phyloP scores from a whole-genome alignment of 768 basidiomycete genomes.

The Hemileccinum rubropunctum region DNA sequence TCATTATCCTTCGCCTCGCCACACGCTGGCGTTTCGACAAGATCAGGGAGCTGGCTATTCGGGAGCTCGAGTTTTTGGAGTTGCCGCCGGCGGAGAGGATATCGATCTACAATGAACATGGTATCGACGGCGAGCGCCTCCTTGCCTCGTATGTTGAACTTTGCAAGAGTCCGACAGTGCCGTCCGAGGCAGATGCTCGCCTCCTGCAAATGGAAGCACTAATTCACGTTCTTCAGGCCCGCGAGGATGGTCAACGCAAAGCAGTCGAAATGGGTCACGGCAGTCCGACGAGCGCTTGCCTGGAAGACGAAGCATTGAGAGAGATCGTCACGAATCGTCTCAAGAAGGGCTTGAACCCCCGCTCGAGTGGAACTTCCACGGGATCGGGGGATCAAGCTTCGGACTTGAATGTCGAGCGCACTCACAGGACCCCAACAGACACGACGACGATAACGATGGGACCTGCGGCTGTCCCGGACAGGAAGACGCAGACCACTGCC shows the following conservation, averaged over 20 bases:
- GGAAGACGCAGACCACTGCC: neutral
- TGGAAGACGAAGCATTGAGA: conserved; percentile 30
- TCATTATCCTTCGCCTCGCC: conserved; percentile 50
- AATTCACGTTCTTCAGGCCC: conserved; percentile 49
- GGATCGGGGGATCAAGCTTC: conserved; percentile 18
- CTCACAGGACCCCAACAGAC: neutral
- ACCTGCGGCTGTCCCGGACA: conserved; percentile 13
- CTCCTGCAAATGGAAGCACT: conserved; percentile 55
- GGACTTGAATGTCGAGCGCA: neutral
- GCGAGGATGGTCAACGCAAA: conserved; percentile 46
- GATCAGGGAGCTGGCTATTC: conserved; percentile 49
- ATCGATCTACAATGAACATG: conserved; percentile 51
- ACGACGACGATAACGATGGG: conserved; percentile 1
- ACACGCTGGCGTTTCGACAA: conserved; percentile 54
- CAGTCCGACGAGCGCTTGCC: conserved; percentile 32
- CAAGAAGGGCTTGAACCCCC: conserved; percentile 19
- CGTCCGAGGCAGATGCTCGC: conserved; percentile 50
- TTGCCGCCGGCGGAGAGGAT: conserved; percentile 53
- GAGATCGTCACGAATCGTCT: conserved; percentile 34
- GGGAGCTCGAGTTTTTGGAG: conserved; percentile 48
- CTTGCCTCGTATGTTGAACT: conserved; percentile 51
- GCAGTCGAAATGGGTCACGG: conserved; percentile 28
- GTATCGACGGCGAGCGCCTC: conserved; percentile 50
- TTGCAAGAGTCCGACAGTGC: conserved; percentile 49
- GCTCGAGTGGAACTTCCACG: conserved; percentile 11